Base-by-base conservation (phyloP, 2,329 filamentous ascomycete genomes). In the Neonectria neomacrospora region DNA sequence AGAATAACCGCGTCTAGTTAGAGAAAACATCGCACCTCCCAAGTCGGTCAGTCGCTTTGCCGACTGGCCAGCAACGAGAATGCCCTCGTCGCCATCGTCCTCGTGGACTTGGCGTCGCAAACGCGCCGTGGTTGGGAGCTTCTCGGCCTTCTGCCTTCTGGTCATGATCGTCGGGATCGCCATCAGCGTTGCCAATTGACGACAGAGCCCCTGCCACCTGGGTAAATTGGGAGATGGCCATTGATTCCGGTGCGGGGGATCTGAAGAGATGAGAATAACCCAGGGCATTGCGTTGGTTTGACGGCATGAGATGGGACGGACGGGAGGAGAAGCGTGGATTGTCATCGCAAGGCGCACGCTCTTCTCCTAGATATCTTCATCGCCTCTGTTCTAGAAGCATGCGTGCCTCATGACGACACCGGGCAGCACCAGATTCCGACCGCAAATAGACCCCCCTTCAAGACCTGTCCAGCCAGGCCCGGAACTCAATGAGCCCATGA, bases 81-180 rank as follows among this genome's bases (percentile, higher is more conserved):
- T 18, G 5, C 37, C n/a, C 16, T 26, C 34, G 10, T 48, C 45
- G 1, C 45, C n/a, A 32, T 32, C n/a, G 14, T 14, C 5, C 5
- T n/a, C n/a, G n/a, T 14, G 47, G 10, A 5, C n/a, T 32, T 50
- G 9, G 7, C 47, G 26, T 32, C 28, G 28, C 30, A 18, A 50
- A 26, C 6, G 23, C 18, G 28, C 5, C 26, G n/a, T 32, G 26
- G 47, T 3, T 20, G 28, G 28, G 16, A 32, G 9, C 18, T 32
- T n/a, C 11, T 54, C 7, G n/a, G 22, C 22, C 12, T 12, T 28
- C 12, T 44, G 16, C 18, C n/a, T 10, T 34, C 52, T 20, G 9
- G 39, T 30, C 11, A 54, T 32, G 52, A 54, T 54, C 52, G 42
- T 22, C 37, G 28, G 23, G 52, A 54, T 54, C 52, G 52, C 23